phyloP scores from a whole-genome alignment of 768 basidiomycete genomes.

The Phaeotremella skinneri region DNA sequence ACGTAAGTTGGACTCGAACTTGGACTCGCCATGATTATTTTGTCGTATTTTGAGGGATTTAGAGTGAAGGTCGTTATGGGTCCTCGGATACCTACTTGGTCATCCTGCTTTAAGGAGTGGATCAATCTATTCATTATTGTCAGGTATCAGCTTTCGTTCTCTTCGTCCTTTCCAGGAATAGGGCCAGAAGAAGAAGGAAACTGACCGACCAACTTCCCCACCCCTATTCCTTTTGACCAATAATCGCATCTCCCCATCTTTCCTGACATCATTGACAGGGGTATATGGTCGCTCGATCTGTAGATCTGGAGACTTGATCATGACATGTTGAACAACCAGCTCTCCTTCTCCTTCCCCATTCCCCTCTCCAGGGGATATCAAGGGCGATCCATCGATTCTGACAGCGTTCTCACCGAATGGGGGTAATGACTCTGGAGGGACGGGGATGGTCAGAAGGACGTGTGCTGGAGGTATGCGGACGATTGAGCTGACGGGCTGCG shows the following conservation, averaged over 20 bases:
- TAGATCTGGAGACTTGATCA: slow-evolving; percentile 45
- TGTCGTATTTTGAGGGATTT: slow-evolving; percentile 31
- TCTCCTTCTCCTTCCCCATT: slow-evolving; percentile 3
- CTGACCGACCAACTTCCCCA: slow-evolving; percentile 52
- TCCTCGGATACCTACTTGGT: slow-evolving; percentile 44
- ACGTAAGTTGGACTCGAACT: background rate
- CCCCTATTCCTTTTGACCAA: slow-evolving; percentile 48
- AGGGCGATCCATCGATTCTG: slow-evolving; percentile 5
- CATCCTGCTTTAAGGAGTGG: slow-evolving; percentile 36
- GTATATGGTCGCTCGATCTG: slow-evolving; percentile 51
- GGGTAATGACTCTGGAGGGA: slow-evolving; percentile 20
- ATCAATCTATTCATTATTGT: slow-evolving; percentile 22
- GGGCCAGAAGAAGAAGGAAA: slow-evolving; percentile 2
- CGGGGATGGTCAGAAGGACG: slow-evolving; percentile 29
- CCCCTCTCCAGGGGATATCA: background rate
- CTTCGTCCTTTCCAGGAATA: background rate
- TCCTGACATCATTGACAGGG: slow-evolving; percentile 38
- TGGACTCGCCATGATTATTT: slow-evolving; percentile 44
- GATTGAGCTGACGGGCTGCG: slow-evolving; percentile 30
- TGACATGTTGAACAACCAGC: slow-evolving; percentile 46
- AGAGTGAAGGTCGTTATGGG: slow-evolving; percentile 43
- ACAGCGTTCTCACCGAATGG: slow-evolving; percentile 24
- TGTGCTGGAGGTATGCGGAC: slow-evolving; percentile 30
- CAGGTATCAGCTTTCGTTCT: background rate
- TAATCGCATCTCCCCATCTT: slow-evolving; percentile 36